Percentiles rank a stretch among this genome's conserved stretches.
Conservation (phyloP, 768 basidiomycete species). For the Panaeolus cyanescens region DNA sequence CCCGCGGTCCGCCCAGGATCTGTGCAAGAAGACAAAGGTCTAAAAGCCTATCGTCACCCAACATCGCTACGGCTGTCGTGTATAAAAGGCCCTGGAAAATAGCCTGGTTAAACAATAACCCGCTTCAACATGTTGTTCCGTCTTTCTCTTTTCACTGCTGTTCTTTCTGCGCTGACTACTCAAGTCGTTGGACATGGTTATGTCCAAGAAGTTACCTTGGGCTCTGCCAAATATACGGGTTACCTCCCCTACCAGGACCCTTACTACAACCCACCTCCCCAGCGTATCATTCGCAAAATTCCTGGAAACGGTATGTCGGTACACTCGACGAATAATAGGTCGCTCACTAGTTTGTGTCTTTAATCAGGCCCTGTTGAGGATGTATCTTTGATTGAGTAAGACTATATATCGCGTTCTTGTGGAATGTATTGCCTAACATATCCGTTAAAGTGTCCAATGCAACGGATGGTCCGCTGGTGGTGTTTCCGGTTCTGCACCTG, state of each 20-base stretch:
- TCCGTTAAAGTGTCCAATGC: slow-evolving; percentile 33
- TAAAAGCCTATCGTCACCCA: not conserved
- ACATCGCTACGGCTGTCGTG: too few relatives aligned
- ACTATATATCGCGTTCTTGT: not conserved
- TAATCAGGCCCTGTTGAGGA: slow-evolving; percentile 36
- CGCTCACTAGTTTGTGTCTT: not conserved
- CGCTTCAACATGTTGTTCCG: not conserved
- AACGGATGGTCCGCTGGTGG: slow-evolving; percentile 29
- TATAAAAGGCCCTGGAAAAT: not conserved
- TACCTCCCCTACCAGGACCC: slow-evolving; percentile 40
- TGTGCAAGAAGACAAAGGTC: not conserved
- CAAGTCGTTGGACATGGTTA: slow-evolving; percentile 36
- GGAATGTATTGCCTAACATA: not conserved
- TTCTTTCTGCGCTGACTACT: slow-evolving; percentile 8
- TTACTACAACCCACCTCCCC: slow-evolving; percentile 31
- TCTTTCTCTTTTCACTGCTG: not conserved
- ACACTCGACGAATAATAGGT: not conserved
- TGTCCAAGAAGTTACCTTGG: slow-evolving; percentile 38
- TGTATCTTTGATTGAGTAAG: slow-evolving; percentile 38
- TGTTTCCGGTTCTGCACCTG: slow-evolving; percentile 34
- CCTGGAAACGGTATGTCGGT: slow-evolving; percentile 38
- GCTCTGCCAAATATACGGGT: slow-evolving; percentile 34
- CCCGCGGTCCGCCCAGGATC: not conserved
- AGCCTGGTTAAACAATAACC: not conserved
- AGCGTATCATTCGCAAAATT: slow-evolving; percentile 43